Evolutionary conservation across 495 filamentous ascomycete genomes (phyloP).

Genomic region (Hypoxylon rickii): DNA sequence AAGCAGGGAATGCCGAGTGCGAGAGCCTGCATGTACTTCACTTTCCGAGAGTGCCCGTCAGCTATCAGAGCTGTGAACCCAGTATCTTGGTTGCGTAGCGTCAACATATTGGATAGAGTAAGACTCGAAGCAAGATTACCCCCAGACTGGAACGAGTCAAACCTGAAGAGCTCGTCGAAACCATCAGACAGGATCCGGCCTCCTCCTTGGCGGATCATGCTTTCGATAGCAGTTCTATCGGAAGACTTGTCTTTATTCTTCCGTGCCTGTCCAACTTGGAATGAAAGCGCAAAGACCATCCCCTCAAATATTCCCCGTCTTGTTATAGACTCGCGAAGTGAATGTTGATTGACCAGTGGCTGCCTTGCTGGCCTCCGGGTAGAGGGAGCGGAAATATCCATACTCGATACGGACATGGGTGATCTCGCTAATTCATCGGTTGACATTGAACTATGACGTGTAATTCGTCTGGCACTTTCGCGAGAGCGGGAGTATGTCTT

Average conservation of each 20-base stretch:
- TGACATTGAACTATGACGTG: conserved; percentile 41
- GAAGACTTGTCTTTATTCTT: conserved; percentile 55
- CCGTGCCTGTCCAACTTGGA: conserved; percentile 55
- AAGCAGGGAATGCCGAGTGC: conserved; percentile 88
- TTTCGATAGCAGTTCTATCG: conserved; percentile 53
- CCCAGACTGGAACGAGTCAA: conserved; percentile 41
- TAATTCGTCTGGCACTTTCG: conserved; percentile 23
- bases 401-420: conserved; percentile 12
- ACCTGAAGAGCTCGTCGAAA: conserved; percentile 83
- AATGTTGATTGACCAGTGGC: conserved; percentile 17
- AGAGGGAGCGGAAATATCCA: not conserved
- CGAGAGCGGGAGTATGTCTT: conserved; percentile 32
- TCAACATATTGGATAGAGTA: conserved; percentile 30
- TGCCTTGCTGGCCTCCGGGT: conserved; percentile 25
- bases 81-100: conserved; percentile 35
- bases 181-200: conserved; percentile 73
- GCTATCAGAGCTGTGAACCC: conserved; percentile 88
- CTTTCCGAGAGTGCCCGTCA: conserved; percentile 82
- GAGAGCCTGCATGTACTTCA: conserved; percentile 94
- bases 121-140: conserved; percentile 19
- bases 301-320: conserved; percentile 61
- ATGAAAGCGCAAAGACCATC: conserved; percentile 83
- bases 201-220: conserved; percentile 62
- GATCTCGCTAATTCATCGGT: conserved; percentile 47
- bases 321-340: conserved; percentile 24